These are phyloP conservation scores for Radiomyces spectabilis DNA, from an alignment of 192 early-diverging fungal genomes.

Conservation along the genomic window DNA sequence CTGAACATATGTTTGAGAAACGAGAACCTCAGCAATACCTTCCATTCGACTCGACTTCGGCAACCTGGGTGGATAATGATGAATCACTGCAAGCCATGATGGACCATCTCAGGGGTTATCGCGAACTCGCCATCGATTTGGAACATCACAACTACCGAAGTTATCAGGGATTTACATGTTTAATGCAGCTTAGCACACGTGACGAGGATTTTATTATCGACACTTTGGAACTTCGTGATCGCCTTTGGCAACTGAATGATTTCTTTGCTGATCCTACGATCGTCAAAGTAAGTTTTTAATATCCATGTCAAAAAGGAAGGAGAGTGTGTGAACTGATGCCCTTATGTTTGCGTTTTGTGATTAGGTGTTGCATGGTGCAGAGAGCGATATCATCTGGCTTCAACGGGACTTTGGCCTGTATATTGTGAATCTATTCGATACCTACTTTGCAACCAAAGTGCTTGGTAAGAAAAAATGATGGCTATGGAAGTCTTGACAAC, in stretches of 20 bases:
- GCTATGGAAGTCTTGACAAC: background rate
- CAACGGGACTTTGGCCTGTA: constrained; percentile 97
- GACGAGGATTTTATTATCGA: constrained; percentile 87
- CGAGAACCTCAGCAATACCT: constrained; percentile 41
- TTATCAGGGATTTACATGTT: constrained; percentile 91
- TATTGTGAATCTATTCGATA: constrained; percentile 95
- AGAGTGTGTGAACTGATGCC: background rate
- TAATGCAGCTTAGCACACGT: constrained; percentile 90
- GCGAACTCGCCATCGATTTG: constrained; percentile 89
- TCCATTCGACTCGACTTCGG: constrained; percentile 62
- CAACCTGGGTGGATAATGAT: constrained; percentile 77
- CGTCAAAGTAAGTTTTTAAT: constrained; percentile 57
- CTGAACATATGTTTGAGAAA: constrained; percentile 55
- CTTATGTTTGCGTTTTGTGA: background rate
- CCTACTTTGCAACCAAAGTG: constrained; percentile 84
- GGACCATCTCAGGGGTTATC: constrained; percentile 43
- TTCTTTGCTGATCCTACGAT: constrained; percentile 82
- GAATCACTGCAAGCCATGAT: constrained; percentile 61
- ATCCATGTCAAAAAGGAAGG: background rate
- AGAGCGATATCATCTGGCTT: constrained; percentile 91
- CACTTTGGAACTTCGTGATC: constrained; percentile 68
- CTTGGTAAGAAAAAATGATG: constrained; percentile 35
- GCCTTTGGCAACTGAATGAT: constrained; percentile 72
- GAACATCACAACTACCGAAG: constrained; percentile 95
- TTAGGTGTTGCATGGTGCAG: constrained; percentile 90